phyloP scores from a whole-genome alignment of 805 yeast species.

The Martiniozyma abietophila region DNA sequence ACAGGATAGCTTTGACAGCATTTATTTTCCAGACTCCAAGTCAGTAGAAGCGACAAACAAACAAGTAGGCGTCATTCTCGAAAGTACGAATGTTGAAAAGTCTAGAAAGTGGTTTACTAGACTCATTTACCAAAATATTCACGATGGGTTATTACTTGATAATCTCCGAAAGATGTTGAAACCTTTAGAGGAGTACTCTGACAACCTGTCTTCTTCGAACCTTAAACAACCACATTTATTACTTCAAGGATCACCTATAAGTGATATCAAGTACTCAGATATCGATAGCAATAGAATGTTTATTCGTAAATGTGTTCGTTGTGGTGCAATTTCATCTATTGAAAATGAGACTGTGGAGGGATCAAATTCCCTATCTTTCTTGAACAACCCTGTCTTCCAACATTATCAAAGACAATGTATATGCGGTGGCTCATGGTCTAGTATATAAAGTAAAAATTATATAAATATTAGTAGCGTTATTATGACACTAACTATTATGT shows the following conservation, averaged over 20 bases:
- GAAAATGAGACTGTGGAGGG: slow-evolving; percentile 29
- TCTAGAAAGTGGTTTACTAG: slow-evolving; percentile 12
- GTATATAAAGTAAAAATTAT: too few species aligned
- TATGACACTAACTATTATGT: too few species aligned
- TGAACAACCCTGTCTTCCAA: slow-evolving; percentile 24
- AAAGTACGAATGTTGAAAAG: slow-evolving; percentile 5
- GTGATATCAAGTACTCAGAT: slow-evolving; percentile 1
- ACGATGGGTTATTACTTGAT: slow-evolving; percentile 25
- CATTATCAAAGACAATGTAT: slow-evolving; percentile 57
- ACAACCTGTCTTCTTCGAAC: not conserved
- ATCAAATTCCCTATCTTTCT: slow-evolving; percentile 18
- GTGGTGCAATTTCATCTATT: slow-evolving; percentile 29
- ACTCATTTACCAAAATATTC: slow-evolving; percentile 16
- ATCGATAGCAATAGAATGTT: slow-evolving; percentile 1
- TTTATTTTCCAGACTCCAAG: not conserved
- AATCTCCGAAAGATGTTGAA: slow-evolving; percentile 25
- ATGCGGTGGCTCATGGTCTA: slow-evolving; percentile 74
- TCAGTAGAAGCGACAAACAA: not conserved
- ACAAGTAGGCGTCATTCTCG: not conserved
- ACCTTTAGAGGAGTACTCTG: slow-evolving; percentile 20
- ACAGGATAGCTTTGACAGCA: slow-evolving; percentile 1
- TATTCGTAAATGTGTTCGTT: slow-evolving; percentile 26
- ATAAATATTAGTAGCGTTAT: too few species aligned
- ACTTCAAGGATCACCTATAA: not conserved
- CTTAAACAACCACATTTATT: not conserved